These are phyloP conservation scores for Heritiera fomes DNA, from an alignment of 345 rosid genomes.

Conservation along the genomic window DNA sequence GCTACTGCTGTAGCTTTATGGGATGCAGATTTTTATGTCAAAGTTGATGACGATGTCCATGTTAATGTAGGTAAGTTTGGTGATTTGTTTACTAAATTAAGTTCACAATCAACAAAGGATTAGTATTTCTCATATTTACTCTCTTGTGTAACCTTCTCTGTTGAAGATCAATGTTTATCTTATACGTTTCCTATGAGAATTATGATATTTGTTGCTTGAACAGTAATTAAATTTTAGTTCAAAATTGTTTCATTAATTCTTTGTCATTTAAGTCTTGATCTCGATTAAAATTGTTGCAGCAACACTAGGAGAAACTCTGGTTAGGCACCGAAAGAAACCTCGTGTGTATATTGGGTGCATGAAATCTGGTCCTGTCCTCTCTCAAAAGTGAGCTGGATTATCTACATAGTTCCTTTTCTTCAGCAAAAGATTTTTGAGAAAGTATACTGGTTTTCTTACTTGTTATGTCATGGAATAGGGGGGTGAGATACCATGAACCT, in stretches of 20 bases:
- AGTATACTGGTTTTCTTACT: conserved; percentile 11
- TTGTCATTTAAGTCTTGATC: neutral
- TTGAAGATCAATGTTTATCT: neutral
- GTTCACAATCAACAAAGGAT: neutral
- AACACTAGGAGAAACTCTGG: conserved; percentile 88
- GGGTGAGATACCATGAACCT: conserved; percentile 98
- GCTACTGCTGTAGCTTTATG: conserved; percentile 83
- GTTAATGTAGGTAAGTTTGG: conserved; percentile 73
- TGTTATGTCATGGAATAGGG: conserved; percentile 49
- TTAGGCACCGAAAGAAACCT: conserved; percentile 73
- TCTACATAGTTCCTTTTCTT: conserved; percentile 1
- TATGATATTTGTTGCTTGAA: neutral
- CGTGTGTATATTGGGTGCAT: conserved; percentile 91
- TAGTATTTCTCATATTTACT: neutral
- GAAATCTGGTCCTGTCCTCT: conserved; percentile 97
- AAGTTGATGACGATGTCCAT: conserved; percentile 98
- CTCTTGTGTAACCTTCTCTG: neutral
- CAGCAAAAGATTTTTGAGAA: neutral
- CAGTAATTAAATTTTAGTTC: neutral
- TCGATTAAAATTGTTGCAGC: conserved; percentile 48
- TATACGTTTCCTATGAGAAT: neutral
- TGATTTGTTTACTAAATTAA: neutral
- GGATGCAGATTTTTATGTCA: conserved; percentile 97
- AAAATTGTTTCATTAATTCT: neutral
- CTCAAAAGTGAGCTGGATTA: conserved; percentile 63